A percentile compares a stretch with the other conserved stretches of the same genome.
Conservation (phyloP, 2,329 filamentous ascomycete species). For the Moelleriella libera region DNA sequence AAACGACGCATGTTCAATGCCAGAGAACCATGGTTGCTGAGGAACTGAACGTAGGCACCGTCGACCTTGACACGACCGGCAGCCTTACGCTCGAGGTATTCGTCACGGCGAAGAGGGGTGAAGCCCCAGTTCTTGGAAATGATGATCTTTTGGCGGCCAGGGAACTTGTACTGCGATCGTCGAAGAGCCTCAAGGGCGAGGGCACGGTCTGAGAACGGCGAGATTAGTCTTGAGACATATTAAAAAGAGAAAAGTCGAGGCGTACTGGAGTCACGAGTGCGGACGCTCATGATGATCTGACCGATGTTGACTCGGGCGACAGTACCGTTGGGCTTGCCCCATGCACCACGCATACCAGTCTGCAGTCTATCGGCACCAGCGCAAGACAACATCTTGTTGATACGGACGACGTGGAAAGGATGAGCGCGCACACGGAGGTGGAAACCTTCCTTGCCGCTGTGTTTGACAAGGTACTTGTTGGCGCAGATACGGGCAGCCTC, state of each 20-base stretch:
- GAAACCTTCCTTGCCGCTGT: constrained; percentile 59
- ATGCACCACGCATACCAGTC: constrained; percentile 99
- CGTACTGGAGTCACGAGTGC: constrained; percentile 85
- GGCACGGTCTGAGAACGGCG: constrained; percentile 50
- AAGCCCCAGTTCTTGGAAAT: constrained; percentile 99
- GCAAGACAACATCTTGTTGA: constrained; percentile 99
- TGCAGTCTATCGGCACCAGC: constrained; percentile 99
- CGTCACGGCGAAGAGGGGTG: constrained; percentile 93
- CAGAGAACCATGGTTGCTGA: constrained; percentile 81
- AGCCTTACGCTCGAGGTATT: constrained; percentile 92
- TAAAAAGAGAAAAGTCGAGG: constrained; percentile 9
- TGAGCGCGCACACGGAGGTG: constrained; percentile 74
- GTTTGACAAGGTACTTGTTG: constrained; percentile 90
- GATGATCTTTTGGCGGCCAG: constrained; percentile 99
- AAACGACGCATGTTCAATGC: constrained; percentile 84
- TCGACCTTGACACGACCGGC: constrained; percentile 90
- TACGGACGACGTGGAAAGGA: constrained; percentile 99
- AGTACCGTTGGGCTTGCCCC: constrained; percentile 97
- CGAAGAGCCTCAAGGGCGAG: constrained; percentile 96
- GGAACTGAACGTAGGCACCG: constrained; percentile 99
- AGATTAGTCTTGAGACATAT: constrained; percentile 7
- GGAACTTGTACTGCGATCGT: constrained; percentile 99
- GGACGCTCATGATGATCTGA: constrained; percentile 95
- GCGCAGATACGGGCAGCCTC: constrained; percentile 99
- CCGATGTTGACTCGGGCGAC: constrained; percentile 99